Base-by-base conservation (phyloP, 495 filamentous ascomycete species). In the Hypoxylon lienhwacheense region DNA sequence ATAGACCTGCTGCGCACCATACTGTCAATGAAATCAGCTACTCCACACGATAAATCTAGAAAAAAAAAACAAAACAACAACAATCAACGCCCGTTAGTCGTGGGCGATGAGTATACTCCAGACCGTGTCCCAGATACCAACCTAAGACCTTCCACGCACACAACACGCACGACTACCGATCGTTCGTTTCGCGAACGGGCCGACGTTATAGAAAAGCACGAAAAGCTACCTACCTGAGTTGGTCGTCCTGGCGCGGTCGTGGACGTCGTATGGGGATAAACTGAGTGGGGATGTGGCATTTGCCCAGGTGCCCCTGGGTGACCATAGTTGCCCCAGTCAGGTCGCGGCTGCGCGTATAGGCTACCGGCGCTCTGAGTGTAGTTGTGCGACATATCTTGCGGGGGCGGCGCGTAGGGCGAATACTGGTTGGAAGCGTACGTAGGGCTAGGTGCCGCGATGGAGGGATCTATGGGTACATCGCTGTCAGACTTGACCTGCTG, bases 401-500 rank as follows among this genome's bases (percentile, higher is more conserved):
- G 84, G 11, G 87, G 87, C 29, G 88, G 83, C 35, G 69, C 69
- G 74, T 96, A 97, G 21, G 90, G 89, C 53, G 91, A 88, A 73
- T 96, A 83, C 59, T 83, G 81, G 24, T 66, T 70, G 42, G 85
- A 82, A 63, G 89, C 84, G 66, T 96, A 96, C 57, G 89, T 88
- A 43, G 92, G 90, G 77, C 90, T 96, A 51, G 90, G 85, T 63
- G 88, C 86, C 71, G 93, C 87, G 63, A 97, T 93, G 62, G 90
- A 91, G 58, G 92, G 90, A 95, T 98, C 93, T 97, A 96, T 88
- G 87, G 90, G 91, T 77, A 93, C 82, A 82, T 90, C 85, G 83
- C 81, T 80, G 90, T 96, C 87, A 96, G 90, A 92, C 73, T 88
- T 90, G 71, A 82, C 78, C 77, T 85, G 85, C 68, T 83, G 76